Base-by-base conservation (phyloP, 352 stramenopile species). In the Pythium rishiriense region DNA sequence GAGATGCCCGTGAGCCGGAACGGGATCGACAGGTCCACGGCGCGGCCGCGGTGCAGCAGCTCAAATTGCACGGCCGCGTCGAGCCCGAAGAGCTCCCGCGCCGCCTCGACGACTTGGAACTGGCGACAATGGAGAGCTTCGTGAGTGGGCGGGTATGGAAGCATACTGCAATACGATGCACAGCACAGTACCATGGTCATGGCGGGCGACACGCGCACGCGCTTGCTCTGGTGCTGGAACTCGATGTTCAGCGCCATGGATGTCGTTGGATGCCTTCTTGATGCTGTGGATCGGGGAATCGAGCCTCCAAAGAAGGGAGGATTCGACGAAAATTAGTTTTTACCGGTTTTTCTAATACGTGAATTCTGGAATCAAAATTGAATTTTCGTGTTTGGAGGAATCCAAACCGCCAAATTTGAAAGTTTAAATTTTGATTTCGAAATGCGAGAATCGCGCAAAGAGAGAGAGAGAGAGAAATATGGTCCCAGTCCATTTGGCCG, bases 1-100 rank as follows among this genome's bases (percentile, higher is more conserved):
- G 88, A 93, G 24, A 96, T 79, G 29, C 88, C 88, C 15, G 88
- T 93, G 26, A 96, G 74, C 4, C 86, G 83, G 55, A 96, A 96
- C 33, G 88, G 86, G 46, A 94, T 81, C 19, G 88, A 91, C 42
- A 93, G 62, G 58, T 96, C 88, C 21, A 96, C 68, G 9, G 76
- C 46, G 15, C 70, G 78, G 41, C 72, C 74, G 49, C 85, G 86
- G 63, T 95, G 87, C 47, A 82, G 55, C 19, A 96, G 74, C 62
- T 93, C 75, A 55, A 70, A 88, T 54, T 80, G 72, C 28, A 54
- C 49, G 28, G 75, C 62, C 25, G 76, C 67, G 25, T 66, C 58
- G 42, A 96, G 69, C 3, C 62, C 54, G 62, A 92, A 91, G 19
- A 86, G 71, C 41, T 70, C 66, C 11, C 77, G 78, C 19, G 85